Base-by-base conservation (phyloP, 2,329 filamentous ascomycete genomes). In the Xenoacremonium recifei region DNA sequence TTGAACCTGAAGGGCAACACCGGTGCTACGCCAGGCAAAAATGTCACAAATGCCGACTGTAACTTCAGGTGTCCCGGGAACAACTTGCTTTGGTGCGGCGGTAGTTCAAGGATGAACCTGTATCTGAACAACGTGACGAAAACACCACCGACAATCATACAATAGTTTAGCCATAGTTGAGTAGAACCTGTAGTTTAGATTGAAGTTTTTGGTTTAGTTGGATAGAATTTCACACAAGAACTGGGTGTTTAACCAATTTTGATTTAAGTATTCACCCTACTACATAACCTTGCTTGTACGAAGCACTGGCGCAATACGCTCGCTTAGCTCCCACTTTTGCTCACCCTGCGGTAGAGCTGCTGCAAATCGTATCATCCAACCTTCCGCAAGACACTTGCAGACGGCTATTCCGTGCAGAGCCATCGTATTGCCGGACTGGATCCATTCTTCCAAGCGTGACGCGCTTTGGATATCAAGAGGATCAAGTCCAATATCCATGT, bases 11-110 rank as follows among this genome's bases (percentile, higher is more conserved):
- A 50, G 5, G 63, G 61, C 0, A 54, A 44, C 43, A 21, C 39
- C 5, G 42, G 45, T 9, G 36, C 49, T 1, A 48, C 40, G 2
- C 54, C 57, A 0, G 63, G 60, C 0, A 57, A 53, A 39, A 66
- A 65, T 30, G 54, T 63, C 3, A 56, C 55, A 1, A 47, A 58
- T 40, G 32, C 50, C 0, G 50, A 66, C 18, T 69, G 66, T 37
- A 60, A 54, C 25, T 57, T 63, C 21, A 32, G 48, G 5, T 69
- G 66, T 38, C 64, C 65, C 9, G 66, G 65, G 4, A 56, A 69
- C 25, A 47, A 40, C 1, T 53, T 49, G 4, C 47, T 54, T 5
- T 65, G 47, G 17, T 68, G 65, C 18, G 65, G 65, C 35, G 59
- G 60, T 0, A 57, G 59, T 0, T 21, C 45, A 0, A 57, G 53